Conservation (phyloP, 176 grass and related monocot species). For the Triticum aestivum region IWGSC_CS_RefSeq_v2.1 NC_057801.1:130457740-130458239, state of each 20-base stretch:
- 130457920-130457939: slow-evolving; percentile 26
- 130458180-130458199: slow-evolving; percentile 90
- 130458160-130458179: slow-evolving; percentile 59
- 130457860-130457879: slow-evolving; percentile 12
- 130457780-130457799: no score
- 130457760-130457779: no score
- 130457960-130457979: slow-evolving; percentile 57
- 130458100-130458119: slow-evolving; percentile 97
- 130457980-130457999: slow-evolving; percentile 86
- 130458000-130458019: slow-evolving; percentile 75
- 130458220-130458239: slow-evolving; percentile 1
- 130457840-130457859: slow-evolving; percentile 38
- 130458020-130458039: slow-evolving; percentile 56
- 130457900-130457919: slow-evolving; percentile 23
- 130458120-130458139: slow-evolving; percentile 57
- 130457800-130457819: slow-evolving; percentile 25
- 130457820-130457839: slow-evolving; percentile 23
- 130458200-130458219: slow-evolving; percentile 68
- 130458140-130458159: slow-evolving; percentile 45
- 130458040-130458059: slow-evolving; percentile 48
- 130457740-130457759: no score
- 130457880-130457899: slow-evolving; percentile 15
- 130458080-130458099: slow-evolving; percentile 65
- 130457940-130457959: slow-evolving; percentile 61
- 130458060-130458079: slow-evolving; percentile 53